Evolutionary conservation across 192 early-diverging fungal species (phyloP), one percentile per base, ranked within the genome.

Genomic region (Backusella psychrophila): DNA sequence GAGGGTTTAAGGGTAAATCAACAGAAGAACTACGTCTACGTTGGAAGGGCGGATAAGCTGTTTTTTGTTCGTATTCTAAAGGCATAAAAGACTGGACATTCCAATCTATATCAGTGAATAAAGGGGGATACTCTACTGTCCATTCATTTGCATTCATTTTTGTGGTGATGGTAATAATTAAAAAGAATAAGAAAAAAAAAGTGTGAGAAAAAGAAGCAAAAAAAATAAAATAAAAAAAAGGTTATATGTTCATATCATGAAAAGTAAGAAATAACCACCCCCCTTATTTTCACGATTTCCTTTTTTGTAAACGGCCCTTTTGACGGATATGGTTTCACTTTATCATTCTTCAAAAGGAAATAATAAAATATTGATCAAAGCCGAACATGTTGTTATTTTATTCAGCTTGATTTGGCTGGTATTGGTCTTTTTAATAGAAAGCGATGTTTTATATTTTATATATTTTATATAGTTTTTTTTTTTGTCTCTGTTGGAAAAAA

Each of bases 21-120:
- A 75, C 59, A 34, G 74, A 75, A 75, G 74, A 75, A 29, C 74
- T 75, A 21, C 74, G 59, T 67, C 74, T 75, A 3, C 74, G 35
- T 35, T 42, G 65, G n/a, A 75, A 75, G 5, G 39, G 70, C 7
- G 39, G 70, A 33, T 46, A 71, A 8, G 41, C 23, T 71, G 26
- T 15, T 49, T 49, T 69, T 29, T 71, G 23, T 9, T 71, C 70
- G 23, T 46, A 71, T 17, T 71, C 70, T 42, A 71, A 46, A 44
- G 44, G 39, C 17, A 49, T 71, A 71, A 49, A 69, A 3, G 33
- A 36, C 9, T 35, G 15, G 19, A 23, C 44, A 71, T 71, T 71
- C 70, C 70, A 71, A 44, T 71, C 70, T 33, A 71, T 71, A 19
- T 23, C 26, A 26, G 70, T 71, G 29, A 71, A 71, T 49, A 71